Percentiles rank a stretch among this genome's conserved stretches.
These are phyloP conservation scores for Daldinia grandis DNA, from an alignment of 495 filamentous ascomycete species.

Conservation along the genomic window DNA sequence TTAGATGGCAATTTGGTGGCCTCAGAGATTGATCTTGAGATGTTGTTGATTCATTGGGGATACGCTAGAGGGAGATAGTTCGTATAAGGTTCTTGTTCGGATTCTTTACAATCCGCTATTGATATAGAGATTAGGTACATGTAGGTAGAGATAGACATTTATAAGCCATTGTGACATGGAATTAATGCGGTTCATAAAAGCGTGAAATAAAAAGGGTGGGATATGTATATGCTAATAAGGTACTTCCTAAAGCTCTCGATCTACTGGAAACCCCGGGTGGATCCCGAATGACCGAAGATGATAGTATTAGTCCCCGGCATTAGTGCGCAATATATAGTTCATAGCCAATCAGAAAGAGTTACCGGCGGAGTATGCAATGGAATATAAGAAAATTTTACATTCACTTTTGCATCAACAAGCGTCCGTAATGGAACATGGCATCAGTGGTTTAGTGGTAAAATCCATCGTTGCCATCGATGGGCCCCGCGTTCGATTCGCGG, in stretches of 20 bases:
- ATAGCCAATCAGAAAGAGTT: background rate
- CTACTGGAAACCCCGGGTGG: background rate
- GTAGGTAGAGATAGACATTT: no score
- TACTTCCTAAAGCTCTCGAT: no score
- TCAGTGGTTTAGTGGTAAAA: constrained; percentile 64
- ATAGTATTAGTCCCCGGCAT: background rate
- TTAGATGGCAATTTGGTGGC: background rate
- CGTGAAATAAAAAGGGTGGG: no score
- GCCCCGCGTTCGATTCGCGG: constrained; percentile 62
- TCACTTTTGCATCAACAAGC: background rate
- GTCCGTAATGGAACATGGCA: constrained; percentile 16
- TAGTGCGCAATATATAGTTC: background rate
- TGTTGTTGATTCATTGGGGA: background rate
- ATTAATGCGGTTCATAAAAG: background rate
- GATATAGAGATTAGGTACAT: no score
- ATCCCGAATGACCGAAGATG: background rate
- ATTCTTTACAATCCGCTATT: background rate
- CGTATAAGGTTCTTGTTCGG: background rate
- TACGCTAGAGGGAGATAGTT: background rate
- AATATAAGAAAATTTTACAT: background rate
- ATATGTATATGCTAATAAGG: background rate
- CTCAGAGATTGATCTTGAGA: background rate
- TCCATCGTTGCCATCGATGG: constrained; percentile 64
- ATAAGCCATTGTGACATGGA: background rate
- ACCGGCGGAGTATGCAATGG: background rate